Conservation (phyloP, 192 early-diverging fungal species). For the Coemansia asiatica region DNA sequence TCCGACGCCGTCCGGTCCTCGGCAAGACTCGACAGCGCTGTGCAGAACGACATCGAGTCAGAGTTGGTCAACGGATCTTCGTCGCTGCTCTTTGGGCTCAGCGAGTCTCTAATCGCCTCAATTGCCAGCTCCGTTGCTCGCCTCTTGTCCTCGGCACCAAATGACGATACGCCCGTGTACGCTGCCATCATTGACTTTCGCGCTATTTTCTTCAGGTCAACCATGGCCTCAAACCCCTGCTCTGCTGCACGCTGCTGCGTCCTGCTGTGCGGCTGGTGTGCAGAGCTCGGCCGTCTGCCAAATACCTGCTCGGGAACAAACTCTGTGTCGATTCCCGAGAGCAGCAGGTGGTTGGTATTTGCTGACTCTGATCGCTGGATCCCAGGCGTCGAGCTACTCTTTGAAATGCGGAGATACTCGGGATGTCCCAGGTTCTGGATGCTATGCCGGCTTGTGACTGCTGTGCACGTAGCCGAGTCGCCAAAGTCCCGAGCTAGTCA, state of each 20-base stretch:
- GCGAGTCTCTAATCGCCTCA: background rate
- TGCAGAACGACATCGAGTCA: constrained; percentile 47
- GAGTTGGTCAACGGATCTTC: constrained; percentile 18
- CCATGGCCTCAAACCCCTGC: background rate
- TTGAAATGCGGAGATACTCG: constrained; percentile 33
- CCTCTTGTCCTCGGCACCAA: background rate
- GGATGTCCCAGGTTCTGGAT: constrained; percentile 11
- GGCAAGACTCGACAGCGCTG: constrained; percentile 27
- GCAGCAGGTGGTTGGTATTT: constrained; percentile 36
- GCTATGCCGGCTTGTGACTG: background rate
- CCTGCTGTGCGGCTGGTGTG: background rate
- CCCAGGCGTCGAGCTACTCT: constrained; percentile 9
- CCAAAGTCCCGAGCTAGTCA: background rate
- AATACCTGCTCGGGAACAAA: constrained; percentile 32
- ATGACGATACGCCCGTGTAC: background rate
- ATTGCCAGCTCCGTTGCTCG: background rate
- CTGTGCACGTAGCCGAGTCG: background rate
- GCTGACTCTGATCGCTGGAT: background rate
- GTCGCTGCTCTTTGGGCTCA: background rate
- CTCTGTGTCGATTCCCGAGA: constrained; percentile 33
- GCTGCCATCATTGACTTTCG: background rate
- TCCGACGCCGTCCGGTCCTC: background rate
- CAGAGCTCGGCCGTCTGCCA: constrained; percentile 5
- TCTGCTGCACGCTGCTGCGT: background rate
- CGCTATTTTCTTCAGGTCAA: background rate